A percentile compares a stretch with the other conserved stretches of the same genome.
phyloP scores from a whole-genome alignment of 1,284 basidiomycete genomes.

The Filobasidium uniguttulatum region DNA sequence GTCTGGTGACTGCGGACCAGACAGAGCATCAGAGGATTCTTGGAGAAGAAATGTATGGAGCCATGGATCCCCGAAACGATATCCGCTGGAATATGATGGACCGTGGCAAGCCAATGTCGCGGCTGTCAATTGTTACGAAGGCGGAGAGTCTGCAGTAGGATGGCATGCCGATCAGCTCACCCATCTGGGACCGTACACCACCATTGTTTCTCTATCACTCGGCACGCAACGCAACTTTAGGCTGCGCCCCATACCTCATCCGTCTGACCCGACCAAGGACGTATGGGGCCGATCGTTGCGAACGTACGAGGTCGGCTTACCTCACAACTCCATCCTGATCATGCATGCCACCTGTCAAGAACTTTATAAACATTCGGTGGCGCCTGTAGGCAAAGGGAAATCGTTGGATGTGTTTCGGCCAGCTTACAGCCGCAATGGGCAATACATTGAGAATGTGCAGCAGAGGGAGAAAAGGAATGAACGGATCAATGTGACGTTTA shows the following conservation, averaged over 20 bases:
- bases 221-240: conserved; percentile 64
- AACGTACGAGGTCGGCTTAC: conserved; percentile 69
- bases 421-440: conserved; percentile 26
- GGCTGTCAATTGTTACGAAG: conserved; percentile 77
- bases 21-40: not conserved
- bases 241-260: conserved; percentile 55
- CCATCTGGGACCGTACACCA: conserved; percentile 75
- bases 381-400: conserved; percentile 19
- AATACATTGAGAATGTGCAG: conserved; percentile 16
- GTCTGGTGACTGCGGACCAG: not conserved
- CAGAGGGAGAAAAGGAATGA: conserved; percentile 45
- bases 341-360: conserved; percentile 91
- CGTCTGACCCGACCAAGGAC: conserved; percentile 44
- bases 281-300: conserved; percentile 34
- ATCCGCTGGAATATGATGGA: conserved; percentile 59
- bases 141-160: conserved; percentile 63
- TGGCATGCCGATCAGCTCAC: conserved; percentile 57
- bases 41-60: conserved; percentile 15
- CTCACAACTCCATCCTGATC: conserved; percentile 77
- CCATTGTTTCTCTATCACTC: conserved; percentile 84
- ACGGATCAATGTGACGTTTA: conserved; percentile 78
- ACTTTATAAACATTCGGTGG: conserved; percentile 50
- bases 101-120: conserved; percentile 79
- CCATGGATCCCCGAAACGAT: conserved; percentile 38
- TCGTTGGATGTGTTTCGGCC: conserved; percentile 64